Evolutionary conservation across 2,329 filamentous ascomycete species (phyloP), one percentile per base, ranked within the genome.

Genomic region (Cadophora gregata): DNA sequence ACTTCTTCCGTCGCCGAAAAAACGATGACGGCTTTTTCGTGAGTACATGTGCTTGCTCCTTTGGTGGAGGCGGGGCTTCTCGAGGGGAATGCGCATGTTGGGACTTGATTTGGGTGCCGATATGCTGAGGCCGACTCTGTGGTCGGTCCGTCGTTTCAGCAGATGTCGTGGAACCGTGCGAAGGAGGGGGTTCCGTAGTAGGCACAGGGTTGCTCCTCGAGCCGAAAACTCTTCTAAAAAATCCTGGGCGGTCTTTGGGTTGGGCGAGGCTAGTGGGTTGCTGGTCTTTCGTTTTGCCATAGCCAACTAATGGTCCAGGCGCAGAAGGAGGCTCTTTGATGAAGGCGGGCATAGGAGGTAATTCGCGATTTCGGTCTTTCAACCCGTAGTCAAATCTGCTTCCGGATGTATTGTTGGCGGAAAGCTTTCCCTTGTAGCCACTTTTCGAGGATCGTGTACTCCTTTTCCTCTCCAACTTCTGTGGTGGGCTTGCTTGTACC

Each of bases 21-120:
- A 99, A 98, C 0, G 93, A 95, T 0, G 95, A 96, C 4, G 93
- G 88, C 79, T 97, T 97, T 82, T 97, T 97, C 74, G 92, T 91
- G 61, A 97, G 81, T 3, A 75, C 70, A 69, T 76, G 73, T 1
- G 70, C 51, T 33, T 69, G 68, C 59, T 77, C 75, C 63, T 75
- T 76, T 6, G 74, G 66, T 7, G 74, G 56, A 25, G 73, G 71
- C 14, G 75, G 72, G 7, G 67, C 62, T 69, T 77, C 73, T 62
- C 71, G 71, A 55, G 71, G 62, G n/a, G 72, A 67, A 63, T 70
- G 62, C 50, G 65, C 58, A 67, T 67, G 62, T 62, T 73, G 70
- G 19, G 81, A 72, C 74, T 86, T 88, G 61, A 81, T 77, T 70
- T 84, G 82, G 60, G 79, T 82, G 59, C 80, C 78, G 65, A 81